Base-by-base conservation (phyloP, 2,329 filamentous ascomycete genomes). In the Sclerotiophoma versabilis region DNA sequence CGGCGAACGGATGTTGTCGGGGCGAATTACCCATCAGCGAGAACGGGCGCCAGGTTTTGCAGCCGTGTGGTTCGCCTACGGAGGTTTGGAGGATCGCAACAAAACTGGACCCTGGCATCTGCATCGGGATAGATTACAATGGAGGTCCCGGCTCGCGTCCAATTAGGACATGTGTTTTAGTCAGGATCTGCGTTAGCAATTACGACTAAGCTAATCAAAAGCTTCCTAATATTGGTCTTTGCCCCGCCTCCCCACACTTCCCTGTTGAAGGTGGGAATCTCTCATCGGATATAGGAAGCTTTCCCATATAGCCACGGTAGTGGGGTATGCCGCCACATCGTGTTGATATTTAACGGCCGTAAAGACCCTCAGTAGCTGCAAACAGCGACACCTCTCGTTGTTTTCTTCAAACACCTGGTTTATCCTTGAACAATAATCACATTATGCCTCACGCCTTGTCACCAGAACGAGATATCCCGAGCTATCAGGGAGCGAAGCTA, bases 361-460 rank as follows among this genome's bases (percentile, higher is more conserved):
- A 5, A 41, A 38, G 10, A 4, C 5, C 32, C 2, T 15, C 11
- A 23, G 12, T 52, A 27, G 32, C 39, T 46, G 27, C n/a, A 22
- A 36, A 9, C 22, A 17, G 15, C 17, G 20, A 15, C 19, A 22
- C 15, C 3, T 25, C 22, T 10, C 19, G 11, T 17, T 11, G 1
- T 23, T 20, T 32, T 34, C 38, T 38, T 19, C 29, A 7, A 19
- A 22, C 15, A 8, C 29, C 8, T 20, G 3, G 12, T 11, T 14
- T 25, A 15, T 20, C 6, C 9, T 32, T 12, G 9, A 38, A 12
- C 26, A 20, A 11, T 15, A 14, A 11, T 9, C 23, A 22, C 43
- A 64, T 23, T 30, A 75, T 75, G 71, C 73, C 72, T 53, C 72
- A 75, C 54, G 68, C 73, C 15, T 23, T 62, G n/a, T 60, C 65